Percentiles rank a stretch among this genome's conserved stretches.
These are phyloP conservation scores for Onygena corvina DNA, from an alignment of 2,329 filamentous ascomycete species.

Conservation along the genomic window DNA sequence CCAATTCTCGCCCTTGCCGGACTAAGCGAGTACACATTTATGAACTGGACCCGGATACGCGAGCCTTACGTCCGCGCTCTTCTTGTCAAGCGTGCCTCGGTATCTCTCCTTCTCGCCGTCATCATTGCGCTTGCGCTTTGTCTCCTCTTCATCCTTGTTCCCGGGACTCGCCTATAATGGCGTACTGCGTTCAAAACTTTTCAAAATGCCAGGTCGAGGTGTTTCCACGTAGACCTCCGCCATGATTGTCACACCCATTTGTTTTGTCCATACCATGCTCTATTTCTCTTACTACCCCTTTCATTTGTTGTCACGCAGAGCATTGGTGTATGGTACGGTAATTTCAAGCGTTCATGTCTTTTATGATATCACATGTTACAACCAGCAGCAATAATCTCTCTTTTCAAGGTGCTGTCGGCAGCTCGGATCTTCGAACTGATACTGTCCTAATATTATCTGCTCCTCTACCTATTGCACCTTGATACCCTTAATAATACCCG, in stretches of 20 bases:
- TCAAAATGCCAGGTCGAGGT: background rate
- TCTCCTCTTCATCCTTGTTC: constrained; percentile 87
- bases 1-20: constrained; percentile 80
- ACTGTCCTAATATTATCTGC: background rate
- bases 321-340: constrained; percentile 10
- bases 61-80: constrained; percentile 86
- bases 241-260: constrained; percentile 2
- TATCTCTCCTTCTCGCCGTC: constrained; percentile 64
- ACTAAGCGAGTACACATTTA: constrained; percentile 90
- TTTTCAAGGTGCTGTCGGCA: background rate
- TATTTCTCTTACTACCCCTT: background rate
- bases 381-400: constrained; percentile 1
- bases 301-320: constrained; percentile 5
- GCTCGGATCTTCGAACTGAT: background rate
- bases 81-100: constrained; percentile 67
- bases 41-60: constrained; percentile 75
- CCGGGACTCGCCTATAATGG: constrained; percentile 48
- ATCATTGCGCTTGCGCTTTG: constrained; percentile 71
- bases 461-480: background rate
- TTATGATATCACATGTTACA: constrained; percentile 3
- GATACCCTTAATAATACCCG: constrained; percentile 6
- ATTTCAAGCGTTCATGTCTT: constrained; percentile 4
- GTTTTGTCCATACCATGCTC: background rate
- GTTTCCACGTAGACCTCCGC: background rate
- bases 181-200: background rate